These are phyloP conservation scores for Leccinum barrowsii DNA, from an alignment of 768 basidiomycete species.

Conservation along the genomic window DNA sequence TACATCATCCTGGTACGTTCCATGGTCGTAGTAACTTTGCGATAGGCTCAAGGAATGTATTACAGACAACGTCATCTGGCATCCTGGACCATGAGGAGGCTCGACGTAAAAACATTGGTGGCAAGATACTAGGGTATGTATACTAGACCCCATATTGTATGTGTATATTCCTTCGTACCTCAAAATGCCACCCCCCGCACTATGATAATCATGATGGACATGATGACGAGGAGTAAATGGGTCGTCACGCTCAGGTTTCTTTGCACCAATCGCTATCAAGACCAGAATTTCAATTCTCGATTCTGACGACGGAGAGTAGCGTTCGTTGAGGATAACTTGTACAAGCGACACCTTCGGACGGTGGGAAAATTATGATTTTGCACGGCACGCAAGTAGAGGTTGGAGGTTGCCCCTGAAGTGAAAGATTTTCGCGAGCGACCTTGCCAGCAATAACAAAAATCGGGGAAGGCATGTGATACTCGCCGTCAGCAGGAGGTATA, in stretches of 20 bases:
- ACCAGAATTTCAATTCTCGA: neutral
- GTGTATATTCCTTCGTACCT: constrained; percentile 24
- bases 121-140: constrained; percentile 90
- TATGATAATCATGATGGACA: neutral
- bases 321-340: too few relatives aligned
- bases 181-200: neutral
- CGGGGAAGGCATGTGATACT: too few relatives aligned
- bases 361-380: too few relatives aligned
- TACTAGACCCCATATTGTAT: constrained; percentile 50
- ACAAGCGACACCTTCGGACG: too few relatives aligned
- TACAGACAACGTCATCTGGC: constrained; percentile 91
- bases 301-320: too few relatives aligned
- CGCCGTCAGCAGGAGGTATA: too few relatives aligned
- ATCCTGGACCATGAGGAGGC: constrained; percentile 99
- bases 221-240: neutral
- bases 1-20: constrained; percentile 85
- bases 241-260: neutral
- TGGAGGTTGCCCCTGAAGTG: too few relatives aligned
- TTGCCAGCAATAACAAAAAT: too few relatives aligned
- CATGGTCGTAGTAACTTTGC: neutral
- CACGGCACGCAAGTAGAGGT: too few relatives aligned
- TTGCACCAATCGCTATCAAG: neutral
- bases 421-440: too few relatives aligned
- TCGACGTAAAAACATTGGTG: constrained; percentile 95
- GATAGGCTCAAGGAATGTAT: neutral